Evolutionary conservation across 352 stramenopile genomes (phyloP).

Genomic region (Globisporangium apiculatum): DNA sequence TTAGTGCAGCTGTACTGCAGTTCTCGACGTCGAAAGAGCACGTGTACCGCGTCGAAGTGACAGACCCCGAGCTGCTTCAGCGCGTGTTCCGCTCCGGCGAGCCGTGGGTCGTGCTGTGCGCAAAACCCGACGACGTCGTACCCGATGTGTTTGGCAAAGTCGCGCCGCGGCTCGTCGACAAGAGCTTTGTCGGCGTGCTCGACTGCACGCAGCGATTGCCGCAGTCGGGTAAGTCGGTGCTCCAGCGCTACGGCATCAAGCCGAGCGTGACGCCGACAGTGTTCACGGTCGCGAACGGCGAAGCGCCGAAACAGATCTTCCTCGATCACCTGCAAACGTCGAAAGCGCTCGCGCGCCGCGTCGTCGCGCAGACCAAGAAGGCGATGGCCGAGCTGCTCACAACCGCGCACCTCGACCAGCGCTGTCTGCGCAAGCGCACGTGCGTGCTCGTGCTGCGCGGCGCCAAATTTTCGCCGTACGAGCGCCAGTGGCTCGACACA

Average conservation of each 20-base stretch:
- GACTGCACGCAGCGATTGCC: conserved; percentile 63
- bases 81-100: conserved; percentile 77
- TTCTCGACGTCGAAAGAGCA: conserved; percentile 53
- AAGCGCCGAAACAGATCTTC: conserved; percentile 72
- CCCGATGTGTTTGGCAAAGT: conserved; percentile 69
- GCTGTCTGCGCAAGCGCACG: conserved; percentile 50
- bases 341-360: conserved; percentile 52
- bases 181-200: conserved; percentile 58
- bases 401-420: conserved; percentile 51
- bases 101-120: conserved; percentile 77
- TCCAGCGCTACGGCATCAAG: conserved; percentile 56
- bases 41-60: conserved; percentile 59
- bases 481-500: conserved; percentile 66
- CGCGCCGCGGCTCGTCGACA: conserved; percentile 40
- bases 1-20: conserved; percentile 53
- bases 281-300: conserved; percentile 74
- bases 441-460: conserved; percentile 69
- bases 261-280: conserved; percentile 55
- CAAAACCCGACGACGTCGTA: conserved; percentile 54
- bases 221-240: conserved; percentile 44
- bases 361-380: conserved; percentile 50
- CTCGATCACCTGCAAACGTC: conserved; percentile 54
- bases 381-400: conserved; percentile 49
- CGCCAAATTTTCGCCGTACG: conserved; percentile 43
- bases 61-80: conserved; percentile 38